Base-by-base conservation (phyloP, 257 asterid species). In the Nemophila menziesii region DNA sequence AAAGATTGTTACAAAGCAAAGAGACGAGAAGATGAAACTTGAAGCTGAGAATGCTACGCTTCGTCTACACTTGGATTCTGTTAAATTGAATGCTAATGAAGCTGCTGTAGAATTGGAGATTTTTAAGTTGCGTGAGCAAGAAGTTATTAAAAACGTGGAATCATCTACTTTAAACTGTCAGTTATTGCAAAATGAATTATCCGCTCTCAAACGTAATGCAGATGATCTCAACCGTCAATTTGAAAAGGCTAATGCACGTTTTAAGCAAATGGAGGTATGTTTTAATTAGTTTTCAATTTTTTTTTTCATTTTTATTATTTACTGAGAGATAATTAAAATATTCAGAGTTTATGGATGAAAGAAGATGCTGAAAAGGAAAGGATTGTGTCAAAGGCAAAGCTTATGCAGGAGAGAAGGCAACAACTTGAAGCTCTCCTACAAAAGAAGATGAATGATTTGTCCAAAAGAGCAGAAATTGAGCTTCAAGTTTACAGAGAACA, bases 251-350 rank as follows among this genome's bases (percentile, higher is more conserved):
- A 69, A 56, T 58, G 67, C 0, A 21, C 69, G 76, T 15, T 34
- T 44, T 52, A 60, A 65, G 43, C 92, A 76, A 65, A 58, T 76
- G 54, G 67, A 80, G 98, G 95, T 84, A 84, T n/a, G n/a, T n/a
- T n/a, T n/a, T n/a, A n/a, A n/a, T n/a, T n/a, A n/a, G n/a, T n/a
- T n/a, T n/a, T n/a, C n/a, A n/a, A n/a, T n/a, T n/a, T n/a, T n/a
- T n/a, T n/a, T n/a, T n/a, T n/a, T n/a, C n/a, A n/a, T n/a, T n/a
- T n/a, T n/a, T n/a, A n/a, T n/a, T n/a, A n/a, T n/a, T n/a, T n/a
- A n/a, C n/a, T n/a, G n/a, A n/a, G n/a, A n/a, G n/a, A n/a, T n/a
- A n/a, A n/a, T n/a, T n/a, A n/a, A n/a, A n/a, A n/a, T n/a, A n/a
- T n/a, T n/a, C n/a, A n/a, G n/a, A n/a, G n/a, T n/a, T n/a, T n/a